Percentiles rank a stretch among this genome's conserved stretches.
phyloP scores from a whole-genome alignment of 768 basidiomycete species.

The Lactarius trivialis region DNA sequence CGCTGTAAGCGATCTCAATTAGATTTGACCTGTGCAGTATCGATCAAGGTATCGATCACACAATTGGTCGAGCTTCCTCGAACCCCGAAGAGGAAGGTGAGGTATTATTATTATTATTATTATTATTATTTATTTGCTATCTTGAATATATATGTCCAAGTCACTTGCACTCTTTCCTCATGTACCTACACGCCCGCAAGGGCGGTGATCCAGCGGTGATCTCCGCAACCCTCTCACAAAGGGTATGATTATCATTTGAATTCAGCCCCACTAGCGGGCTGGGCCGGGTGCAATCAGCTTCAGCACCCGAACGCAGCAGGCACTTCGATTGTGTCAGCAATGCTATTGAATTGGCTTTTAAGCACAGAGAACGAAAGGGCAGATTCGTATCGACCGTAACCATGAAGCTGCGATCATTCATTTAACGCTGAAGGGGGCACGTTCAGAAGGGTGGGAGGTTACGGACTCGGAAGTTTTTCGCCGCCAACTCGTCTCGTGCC shows the following conservation, averaged over 20 bases:
- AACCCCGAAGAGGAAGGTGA: background rate
- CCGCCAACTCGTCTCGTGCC: background rate
- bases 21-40: background rate
- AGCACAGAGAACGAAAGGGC: background rate
- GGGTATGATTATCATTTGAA: background rate
- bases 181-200: background rate
- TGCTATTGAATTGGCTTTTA: background rate
- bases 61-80: background rate
- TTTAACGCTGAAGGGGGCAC: background rate
- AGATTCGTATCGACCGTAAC: background rate
- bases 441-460: background rate
- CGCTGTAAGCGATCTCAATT: background rate
- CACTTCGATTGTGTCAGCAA: background rate
- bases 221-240: background rate
- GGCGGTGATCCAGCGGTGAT: background rate
- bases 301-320: background rate
- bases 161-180: background rate
- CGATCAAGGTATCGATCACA: too few species aligned
- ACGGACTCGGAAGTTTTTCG: background rate
- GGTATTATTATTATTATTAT: background rate
- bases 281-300: background rate
- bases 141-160: background rate
- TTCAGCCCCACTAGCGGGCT: background rate
- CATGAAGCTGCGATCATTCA: constrained; percentile 10
- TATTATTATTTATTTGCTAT: background rate